Evolutionary conservation across 169 alveolate genomes (phyloP).

Genomic region (Amoebophrya sp.): DNA sequence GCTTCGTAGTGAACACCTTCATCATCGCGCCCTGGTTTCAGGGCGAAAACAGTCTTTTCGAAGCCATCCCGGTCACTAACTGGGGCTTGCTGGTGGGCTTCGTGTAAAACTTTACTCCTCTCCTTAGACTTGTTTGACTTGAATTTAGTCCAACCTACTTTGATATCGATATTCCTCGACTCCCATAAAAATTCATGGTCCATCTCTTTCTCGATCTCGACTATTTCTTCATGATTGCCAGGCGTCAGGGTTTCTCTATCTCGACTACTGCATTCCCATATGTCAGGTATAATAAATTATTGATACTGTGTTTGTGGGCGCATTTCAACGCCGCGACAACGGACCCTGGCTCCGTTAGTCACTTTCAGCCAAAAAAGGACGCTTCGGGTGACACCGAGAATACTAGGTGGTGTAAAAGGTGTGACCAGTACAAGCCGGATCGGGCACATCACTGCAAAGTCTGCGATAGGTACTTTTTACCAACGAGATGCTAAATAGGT

Average conservation of each 20-base stretch:
- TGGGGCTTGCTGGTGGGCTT: neutral
- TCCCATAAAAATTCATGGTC: too few species aligned
- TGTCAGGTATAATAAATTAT: neutral
- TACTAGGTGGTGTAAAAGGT: neutral
- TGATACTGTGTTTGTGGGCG: neutral
- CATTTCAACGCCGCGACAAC: neutral
- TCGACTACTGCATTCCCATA: neutral
- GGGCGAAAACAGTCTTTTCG: neutral
- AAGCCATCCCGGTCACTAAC: neutral
- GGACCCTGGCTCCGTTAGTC: neutral
- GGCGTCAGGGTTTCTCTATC: neutral
- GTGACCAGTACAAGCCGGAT: neutral
- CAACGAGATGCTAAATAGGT: too few species aligned
- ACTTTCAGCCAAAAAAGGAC: neutral
- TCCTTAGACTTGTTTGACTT: neutral
- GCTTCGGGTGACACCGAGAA: neutral
- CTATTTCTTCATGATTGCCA: neutral
- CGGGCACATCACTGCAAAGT: conserved; percentile 17
- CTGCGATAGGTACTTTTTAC: neutral
- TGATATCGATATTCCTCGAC: neutral
- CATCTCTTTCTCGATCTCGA: neutral
- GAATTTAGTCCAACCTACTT: neutral
- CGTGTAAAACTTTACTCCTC: neutral
- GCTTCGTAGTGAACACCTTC: neutral
- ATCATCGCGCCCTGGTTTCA: neutral